Conservation (phyloP, 176 grass and related monocot species). For the Carex kokanica region DNA sequence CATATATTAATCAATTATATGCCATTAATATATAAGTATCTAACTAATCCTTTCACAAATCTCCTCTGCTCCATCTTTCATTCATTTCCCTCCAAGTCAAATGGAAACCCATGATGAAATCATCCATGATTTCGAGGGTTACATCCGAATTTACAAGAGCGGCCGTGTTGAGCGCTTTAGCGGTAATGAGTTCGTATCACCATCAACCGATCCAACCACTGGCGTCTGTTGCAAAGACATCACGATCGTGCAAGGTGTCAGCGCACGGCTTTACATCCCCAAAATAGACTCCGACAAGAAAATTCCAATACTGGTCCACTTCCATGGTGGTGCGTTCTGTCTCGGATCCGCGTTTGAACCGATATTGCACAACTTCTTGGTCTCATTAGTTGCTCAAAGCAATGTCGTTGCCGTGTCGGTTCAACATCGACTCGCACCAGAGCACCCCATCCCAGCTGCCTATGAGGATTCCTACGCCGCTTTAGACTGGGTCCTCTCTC, state of each 20-base stretch:
- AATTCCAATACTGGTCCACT: slow-evolving; percentile 47
- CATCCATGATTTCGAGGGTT: background rate
- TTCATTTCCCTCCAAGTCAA: background rate
- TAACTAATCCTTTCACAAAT: background rate
- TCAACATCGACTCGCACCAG: slow-evolving; percentile 44
- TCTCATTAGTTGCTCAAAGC: slow-evolving; percentile 27
- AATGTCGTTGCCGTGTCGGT: slow-evolving; percentile 33
- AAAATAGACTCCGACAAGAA: background rate
- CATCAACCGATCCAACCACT: slow-evolving; percentile 34
- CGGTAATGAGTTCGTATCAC: slow-evolving; percentile 31
- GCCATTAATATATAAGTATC: background rate
- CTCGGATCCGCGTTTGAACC: slow-evolving; percentile 56
- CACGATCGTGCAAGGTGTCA: slow-evolving; percentile 20
- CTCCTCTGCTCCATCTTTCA: background rate
- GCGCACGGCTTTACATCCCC: slow-evolving; percentile 50
- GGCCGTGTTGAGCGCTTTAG: slow-evolving; percentile 53
- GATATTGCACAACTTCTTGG: slow-evolving; percentile 34
- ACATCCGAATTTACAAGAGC: slow-evolving; percentile 37
- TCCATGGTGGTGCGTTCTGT: slow-evolving; percentile 65
- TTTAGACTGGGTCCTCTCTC: slow-evolving; percentile 39
- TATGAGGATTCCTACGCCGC: slow-evolving; percentile 42
- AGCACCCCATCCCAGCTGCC: slow-evolving; percentile 48
- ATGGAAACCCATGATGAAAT: slow-evolving; percentile 25
- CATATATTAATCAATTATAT: background rate
- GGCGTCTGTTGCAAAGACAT: slow-evolving; percentile 47